Evolutionary conservation across 495 filamentous ascomycete genomes (phyloP).

Genomic region (Podospora australis): DNA sequence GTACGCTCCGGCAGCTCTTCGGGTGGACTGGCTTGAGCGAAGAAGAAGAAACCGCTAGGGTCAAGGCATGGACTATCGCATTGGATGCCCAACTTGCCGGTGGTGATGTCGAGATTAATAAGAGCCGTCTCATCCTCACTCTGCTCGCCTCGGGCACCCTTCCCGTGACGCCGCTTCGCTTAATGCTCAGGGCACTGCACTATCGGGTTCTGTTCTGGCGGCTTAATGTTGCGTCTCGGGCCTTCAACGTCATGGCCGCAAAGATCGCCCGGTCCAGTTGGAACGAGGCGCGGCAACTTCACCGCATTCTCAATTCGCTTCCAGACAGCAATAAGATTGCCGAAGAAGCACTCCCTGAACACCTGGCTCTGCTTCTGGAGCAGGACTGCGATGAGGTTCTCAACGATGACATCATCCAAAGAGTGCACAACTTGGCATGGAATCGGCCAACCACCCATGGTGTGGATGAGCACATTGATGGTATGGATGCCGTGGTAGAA

Average conservation of each 20-base stretch:
- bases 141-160: slow-evolving; percentile 84
- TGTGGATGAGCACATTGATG: slow-evolving; percentile 53
- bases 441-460: slow-evolving; percentile 67
- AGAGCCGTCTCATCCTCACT: slow-evolving; percentile 77
- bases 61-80: slow-evolving; percentile 92
- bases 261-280: slow-evolving; percentile 69
- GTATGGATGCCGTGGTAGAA: slow-evolving; percentile 78
- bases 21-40: slow-evolving; percentile 75
- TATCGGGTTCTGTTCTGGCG: slow-evolving; percentile 83
- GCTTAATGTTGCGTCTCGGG: slow-evolving; percentile 35
- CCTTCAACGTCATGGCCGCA: slow-evolving; percentile 45
- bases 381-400: slow-evolving; percentile 76
- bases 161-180: slow-evolving; percentile 70
- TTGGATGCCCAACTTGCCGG: slow-evolving; percentile 93
- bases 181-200: slow-evolving; percentile 91
- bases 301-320: slow-evolving; percentile 50
- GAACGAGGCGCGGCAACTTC: slow-evolving; percentile 66
- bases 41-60: slow-evolving; percentile 77
- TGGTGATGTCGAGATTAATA: slow-evolving; percentile 84
- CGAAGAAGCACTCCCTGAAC: slow-evolving; percentile 63
- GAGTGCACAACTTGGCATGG: slow-evolving; percentile 88
- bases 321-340: slow-evolving; percentile 35
- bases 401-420: slow-evolving; percentile 67
- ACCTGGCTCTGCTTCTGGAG: slow-evolving; percentile 66
- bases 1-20: slow-evolving; percentile 70